Conservation (phyloP, 805 yeast genomes). For the Isabelozyma rhagii region DNA sequence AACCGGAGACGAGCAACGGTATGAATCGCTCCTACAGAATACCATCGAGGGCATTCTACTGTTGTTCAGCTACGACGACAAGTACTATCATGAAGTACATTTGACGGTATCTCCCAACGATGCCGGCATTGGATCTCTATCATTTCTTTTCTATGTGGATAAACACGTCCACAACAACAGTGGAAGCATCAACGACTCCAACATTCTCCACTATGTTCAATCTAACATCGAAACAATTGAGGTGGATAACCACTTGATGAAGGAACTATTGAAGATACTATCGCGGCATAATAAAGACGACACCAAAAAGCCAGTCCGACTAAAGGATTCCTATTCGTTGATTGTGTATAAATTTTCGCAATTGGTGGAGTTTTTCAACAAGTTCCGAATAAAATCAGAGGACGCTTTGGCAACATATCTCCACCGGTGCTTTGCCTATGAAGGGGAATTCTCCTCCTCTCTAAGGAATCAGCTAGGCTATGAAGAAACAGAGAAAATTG, state of each 20-base stretch:
- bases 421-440: conserved; percentile 16
- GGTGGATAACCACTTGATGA: not conserved
- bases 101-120: not conserved
- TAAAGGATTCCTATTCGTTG: conserved; percentile 14
- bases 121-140: conserved; percentile 4
- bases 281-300: not conserved
- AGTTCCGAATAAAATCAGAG: conserved; percentile 15
- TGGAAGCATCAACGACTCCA: not conserved
- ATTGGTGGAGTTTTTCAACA: conserved; percentile 12
- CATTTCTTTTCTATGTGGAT: conserved; percentile 6
- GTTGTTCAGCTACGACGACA: conserved; percentile 13
- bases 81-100: conserved; percentile 6
- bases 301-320: conserved; percentile 8
- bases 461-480: conserved; percentile 12
- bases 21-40: conserved; percentile 9
- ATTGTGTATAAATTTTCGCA: conserved; percentile 11
- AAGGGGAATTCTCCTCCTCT: conserved; percentile 10
- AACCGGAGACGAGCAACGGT: conserved; percentile 5
- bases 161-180: not conserved
- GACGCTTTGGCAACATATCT: conserved; percentile 11
- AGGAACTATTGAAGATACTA: not conserved
- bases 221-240: not conserved
- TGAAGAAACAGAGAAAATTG: conserved; percentile 19
- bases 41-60: conserved; percentile 12
- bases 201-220: not conserved